Evolutionary conservation across 2,329 filamentous ascomycete genomes (phyloP).

Genomic region (Emericellopsis atlantica): DNA sequence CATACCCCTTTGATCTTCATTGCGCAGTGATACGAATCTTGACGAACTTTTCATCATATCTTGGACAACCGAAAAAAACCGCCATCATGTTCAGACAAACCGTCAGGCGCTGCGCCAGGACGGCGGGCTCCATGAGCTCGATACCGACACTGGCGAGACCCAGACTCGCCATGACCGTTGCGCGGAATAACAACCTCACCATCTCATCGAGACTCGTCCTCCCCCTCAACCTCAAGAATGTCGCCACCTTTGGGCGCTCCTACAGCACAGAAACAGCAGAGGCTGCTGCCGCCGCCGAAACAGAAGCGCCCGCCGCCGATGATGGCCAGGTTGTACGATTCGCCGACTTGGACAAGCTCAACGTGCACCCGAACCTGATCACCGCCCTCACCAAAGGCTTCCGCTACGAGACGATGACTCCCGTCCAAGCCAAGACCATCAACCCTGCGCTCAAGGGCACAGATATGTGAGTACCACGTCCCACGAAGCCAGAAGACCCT

Average conservation of each 20-base stretch:
- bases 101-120: conserved; percentile 23
- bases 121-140: conserved; percentile 18
- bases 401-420: conserved; percentile 76
- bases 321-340: conserved; percentile 25
- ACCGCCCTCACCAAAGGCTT: conserved; percentile 58
- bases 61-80: not conserved
- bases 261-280: conserved; percentile 27
- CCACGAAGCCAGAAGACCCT: not conserved
- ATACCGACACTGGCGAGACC: conserved; percentile 15
- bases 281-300: conserved; percentile 9
- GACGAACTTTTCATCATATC: not conserved
- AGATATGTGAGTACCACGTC: conserved; percentile 55
- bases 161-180: conserved; percentile 11
- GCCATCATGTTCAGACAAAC: conserved; percentile 21
- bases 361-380: conserved; percentile 54
- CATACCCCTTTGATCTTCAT: too few relatives aligned
- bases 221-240: conserved; percentile 10
- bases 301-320: conserved; percentile 4
- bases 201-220: conserved; percentile 7
- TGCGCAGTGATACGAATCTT: too few relatives aligned
- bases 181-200: conserved; percentile 5
- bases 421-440: conserved; percentile 80
- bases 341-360: conserved; percentile 26
- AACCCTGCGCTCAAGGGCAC: conserved; percentile 64
- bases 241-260: conserved; percentile 13